Percentiles rank a stretch among this genome's conserved stretches.
These are phyloP conservation scores for Austroboletus festivus DNA, from an alignment of 768 basidiomycete genomes.

Conservation along the genomic window DNA sequence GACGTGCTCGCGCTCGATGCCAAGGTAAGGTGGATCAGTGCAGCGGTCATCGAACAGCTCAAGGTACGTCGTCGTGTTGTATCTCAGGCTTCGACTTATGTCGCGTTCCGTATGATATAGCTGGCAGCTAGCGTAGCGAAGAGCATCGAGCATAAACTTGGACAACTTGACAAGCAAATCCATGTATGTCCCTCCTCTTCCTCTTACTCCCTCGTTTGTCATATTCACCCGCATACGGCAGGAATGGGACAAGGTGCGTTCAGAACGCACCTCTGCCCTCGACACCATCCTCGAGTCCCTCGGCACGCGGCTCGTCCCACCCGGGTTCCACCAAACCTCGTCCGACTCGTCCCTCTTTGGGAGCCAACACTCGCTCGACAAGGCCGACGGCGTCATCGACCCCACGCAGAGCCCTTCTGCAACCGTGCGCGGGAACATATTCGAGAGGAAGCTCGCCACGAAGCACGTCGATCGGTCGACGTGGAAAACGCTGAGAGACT, in stretches of 20 bases:
- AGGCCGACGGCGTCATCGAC: conserved; percentile 37
- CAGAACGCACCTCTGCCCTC: conserved; percentile 56
- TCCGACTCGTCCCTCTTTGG: conserved; percentile 77
- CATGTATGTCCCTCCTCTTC: conserved; percentile 41
- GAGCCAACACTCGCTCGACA: conserved; percentile 59
- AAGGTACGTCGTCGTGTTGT: conserved; percentile 45
- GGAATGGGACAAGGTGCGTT: conserved; percentile 72
- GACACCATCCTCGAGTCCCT: conserved; percentile 72
- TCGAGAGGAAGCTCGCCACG: conserved; percentile 17
- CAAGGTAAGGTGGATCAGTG: conserved; percentile 73
- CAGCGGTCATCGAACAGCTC: conserved; percentile 73
- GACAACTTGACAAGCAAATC: conserved; percentile 55
- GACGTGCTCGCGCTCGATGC: conserved; percentile 78
- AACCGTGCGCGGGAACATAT: conserved; percentile 25
- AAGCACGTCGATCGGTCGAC: conserved; percentile 44
- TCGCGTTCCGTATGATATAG: conserved; percentile 32
- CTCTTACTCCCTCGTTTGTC: not conserved
- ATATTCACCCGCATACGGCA: conserved; percentile 24
- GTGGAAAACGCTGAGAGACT: conserved; percentile 84
- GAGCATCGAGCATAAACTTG: conserved; percentile 69
- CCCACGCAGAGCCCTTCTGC: conserved; percentile 32
- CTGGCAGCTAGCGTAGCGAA: conserved; percentile 71
- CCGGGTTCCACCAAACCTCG: conserved; percentile 67
- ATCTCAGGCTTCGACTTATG: not conserved
- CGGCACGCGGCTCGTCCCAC: conserved; percentile 69